phyloP scores from a whole-genome alignment of 2,329 filamentous ascomycete genomes.

The Paraphaeosphaeria minitans region DNA sequence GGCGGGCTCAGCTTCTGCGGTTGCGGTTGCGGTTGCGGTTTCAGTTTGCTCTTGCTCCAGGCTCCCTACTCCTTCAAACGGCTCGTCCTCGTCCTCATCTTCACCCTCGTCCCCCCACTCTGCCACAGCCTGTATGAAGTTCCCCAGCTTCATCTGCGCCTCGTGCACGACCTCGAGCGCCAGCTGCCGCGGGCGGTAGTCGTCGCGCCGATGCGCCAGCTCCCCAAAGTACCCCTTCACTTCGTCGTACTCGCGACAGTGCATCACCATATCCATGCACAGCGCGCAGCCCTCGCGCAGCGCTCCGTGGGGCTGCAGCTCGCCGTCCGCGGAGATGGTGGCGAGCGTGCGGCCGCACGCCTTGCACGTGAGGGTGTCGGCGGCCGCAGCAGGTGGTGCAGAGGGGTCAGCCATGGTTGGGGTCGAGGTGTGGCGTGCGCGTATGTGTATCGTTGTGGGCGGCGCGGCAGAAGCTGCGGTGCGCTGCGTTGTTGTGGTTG shows the following conservation, averaged over 20 bases:
- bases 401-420: background rate
- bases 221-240: conserved; percentile 21
- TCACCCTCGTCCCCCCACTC: background rate
- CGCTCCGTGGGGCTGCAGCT: background rate
- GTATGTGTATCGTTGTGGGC: background rate
- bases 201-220: conserved; percentile 19
- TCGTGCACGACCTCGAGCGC: conserved; percentile 21
- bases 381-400: background rate
- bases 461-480: background rate
- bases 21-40: no score
- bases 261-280: conserved; percentile 23
- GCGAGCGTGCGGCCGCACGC: conserved; percentile 18
- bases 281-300: conserved; percentile 19
- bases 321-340: conserved; percentile 16
- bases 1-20: no score
- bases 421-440: background rate
- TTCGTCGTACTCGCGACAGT: conserved; percentile 20
- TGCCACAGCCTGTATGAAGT: conserved; percentile 29
- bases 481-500: conserved; percentile 2
- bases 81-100: background rate
- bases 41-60: background rate
- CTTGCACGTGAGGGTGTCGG: conserved; percentile 12
- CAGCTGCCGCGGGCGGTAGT: conserved; percentile 17
- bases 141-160: conserved; percentile 29
- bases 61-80: background rate